Evolutionary conservation across 2,329 filamentous ascomycete species (phyloP).

Genomic region (Pseudocercospora pini-densiflorae): DNA sequence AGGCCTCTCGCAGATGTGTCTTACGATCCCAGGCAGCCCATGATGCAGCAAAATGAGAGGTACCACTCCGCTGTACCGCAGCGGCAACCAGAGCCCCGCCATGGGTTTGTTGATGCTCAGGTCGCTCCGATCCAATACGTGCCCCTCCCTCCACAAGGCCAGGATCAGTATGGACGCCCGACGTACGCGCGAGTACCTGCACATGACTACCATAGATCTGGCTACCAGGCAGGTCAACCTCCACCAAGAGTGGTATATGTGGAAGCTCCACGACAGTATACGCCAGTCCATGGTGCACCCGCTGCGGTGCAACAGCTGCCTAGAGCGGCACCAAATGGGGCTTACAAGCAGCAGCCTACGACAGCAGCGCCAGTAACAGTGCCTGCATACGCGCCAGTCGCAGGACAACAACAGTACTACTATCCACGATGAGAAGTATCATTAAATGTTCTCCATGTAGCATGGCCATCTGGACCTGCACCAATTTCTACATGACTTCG

Average conservation of each 20-base stretch:
- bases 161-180: slow-evolving; percentile 11
- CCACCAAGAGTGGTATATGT: slow-evolving; percentile 20
- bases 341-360: neutral
- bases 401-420: slow-evolving; percentile 29
- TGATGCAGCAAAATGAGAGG: slow-evolving; percentile 9
- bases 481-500: neutral
- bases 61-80: neutral
- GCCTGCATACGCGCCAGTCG: slow-evolving; percentile 7
- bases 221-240: slow-evolving; percentile 1
- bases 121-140: slow-evolving; percentile 31
- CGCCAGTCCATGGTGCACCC: slow-evolving; percentile 41
- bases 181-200: neutral
- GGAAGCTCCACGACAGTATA: slow-evolving; percentile 15
- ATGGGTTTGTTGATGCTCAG: slow-evolving; percentile 27
- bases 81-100: slow-evolving; percentile 7
- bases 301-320: slow-evolving; percentile 40
- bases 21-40: slow-evolving; percentile 13
- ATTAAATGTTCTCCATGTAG: neutral
- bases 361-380: slow-evolving; percentile 8
- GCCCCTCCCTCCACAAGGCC: slow-evolving; percentile 13
- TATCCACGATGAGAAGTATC: slow-evolving; percentile 26
- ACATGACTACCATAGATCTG: neutral
- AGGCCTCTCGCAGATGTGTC: slow-evolving; percentile 6
- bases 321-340: slow-evolving; percentile 7
- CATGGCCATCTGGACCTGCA: neutral